Conservation (phyloP, 148 eudicot genomes). For the Cornus florida region DNA sequence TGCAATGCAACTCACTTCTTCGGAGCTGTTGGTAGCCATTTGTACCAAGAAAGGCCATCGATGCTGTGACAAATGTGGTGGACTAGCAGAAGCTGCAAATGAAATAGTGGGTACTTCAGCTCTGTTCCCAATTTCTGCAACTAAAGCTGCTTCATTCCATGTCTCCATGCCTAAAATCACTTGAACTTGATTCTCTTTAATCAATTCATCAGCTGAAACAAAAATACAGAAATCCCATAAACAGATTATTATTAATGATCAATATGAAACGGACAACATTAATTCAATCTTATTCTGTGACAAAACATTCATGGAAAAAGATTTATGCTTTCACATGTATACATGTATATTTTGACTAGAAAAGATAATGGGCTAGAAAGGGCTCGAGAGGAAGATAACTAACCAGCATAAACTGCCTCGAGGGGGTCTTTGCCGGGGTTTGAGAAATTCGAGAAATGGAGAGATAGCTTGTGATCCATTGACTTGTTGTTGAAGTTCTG, state of each 20-base stretch:
- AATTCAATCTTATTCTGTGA: no score
- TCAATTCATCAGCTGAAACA: conserved; percentile 31
- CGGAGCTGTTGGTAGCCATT: conserved; percentile 19
- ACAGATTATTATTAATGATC: neutral
- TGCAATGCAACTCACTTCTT: conserved; percentile 33
- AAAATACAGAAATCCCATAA: neutral
- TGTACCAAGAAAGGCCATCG: conserved; percentile 47
- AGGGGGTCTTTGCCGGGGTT: conserved; percentile 19
- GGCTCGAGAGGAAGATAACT: neutral
- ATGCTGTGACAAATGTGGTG: neutral
- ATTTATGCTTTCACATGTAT: no score
- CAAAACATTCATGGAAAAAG: no score
- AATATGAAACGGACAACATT: no score
- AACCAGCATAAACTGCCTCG: conserved; percentile 18
- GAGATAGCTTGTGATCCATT: conserved; percentile 5
- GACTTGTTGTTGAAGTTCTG: conserved; percentile 24
- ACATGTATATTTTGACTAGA: no score
- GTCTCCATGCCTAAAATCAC: conserved; percentile 27
- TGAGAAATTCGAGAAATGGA: conserved; percentile 10
- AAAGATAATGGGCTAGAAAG: neutral
- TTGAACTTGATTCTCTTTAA: conserved; percentile 23
- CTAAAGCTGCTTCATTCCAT: conserved; percentile 35
- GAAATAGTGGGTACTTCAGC: conserved; percentile 42
- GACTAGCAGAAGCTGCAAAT: conserved; percentile 16
- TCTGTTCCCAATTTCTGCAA: conserved; percentile 30